Conservation (phyloP, 805 yeast species). For the Candida jianshihensis region DNA sequence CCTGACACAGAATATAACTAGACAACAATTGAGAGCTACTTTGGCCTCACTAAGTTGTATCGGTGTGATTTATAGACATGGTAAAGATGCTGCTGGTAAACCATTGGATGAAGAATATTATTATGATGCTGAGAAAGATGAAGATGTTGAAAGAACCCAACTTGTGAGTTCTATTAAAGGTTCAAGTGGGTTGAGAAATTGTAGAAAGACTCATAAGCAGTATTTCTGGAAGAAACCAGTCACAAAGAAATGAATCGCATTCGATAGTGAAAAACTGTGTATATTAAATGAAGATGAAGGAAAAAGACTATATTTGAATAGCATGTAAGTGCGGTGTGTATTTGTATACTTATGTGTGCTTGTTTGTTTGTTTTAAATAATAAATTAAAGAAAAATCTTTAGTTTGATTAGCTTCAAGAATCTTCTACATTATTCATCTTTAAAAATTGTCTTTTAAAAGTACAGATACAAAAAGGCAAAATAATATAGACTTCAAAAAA, state of each 20-base stretch:
- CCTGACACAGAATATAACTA: conserved; percentile 39
- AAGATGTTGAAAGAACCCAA: conserved; percentile 58
- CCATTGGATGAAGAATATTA: conserved; percentile 91
- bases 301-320: too few species aligned
- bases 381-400: too few species aligned
- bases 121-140: conserved; percentile 78
- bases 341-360: too few species aligned
- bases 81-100: conserved; percentile 96
- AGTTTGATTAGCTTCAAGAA: too few species aligned
- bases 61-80: conserved; percentile 84
- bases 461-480: too few species aligned
- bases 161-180: conserved; percentile 78
- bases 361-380: too few species aligned
- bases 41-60: conserved; percentile 47
- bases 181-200: conserved; percentile 70
- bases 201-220: conserved; percentile 90
- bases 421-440: too few species aligned
- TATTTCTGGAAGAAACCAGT: conserved; percentile 42
- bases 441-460: too few species aligned
- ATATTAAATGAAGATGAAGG: not conserved
- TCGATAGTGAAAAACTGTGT: not conserved
- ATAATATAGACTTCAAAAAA: too few species aligned
- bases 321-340: too few species aligned
- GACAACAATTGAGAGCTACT: conserved; percentile 38
- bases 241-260: conserved; percentile 12